phyloP scores from a whole-genome alignment of 139 green algal species.

The Chlamydomonas sp. region DNA sequence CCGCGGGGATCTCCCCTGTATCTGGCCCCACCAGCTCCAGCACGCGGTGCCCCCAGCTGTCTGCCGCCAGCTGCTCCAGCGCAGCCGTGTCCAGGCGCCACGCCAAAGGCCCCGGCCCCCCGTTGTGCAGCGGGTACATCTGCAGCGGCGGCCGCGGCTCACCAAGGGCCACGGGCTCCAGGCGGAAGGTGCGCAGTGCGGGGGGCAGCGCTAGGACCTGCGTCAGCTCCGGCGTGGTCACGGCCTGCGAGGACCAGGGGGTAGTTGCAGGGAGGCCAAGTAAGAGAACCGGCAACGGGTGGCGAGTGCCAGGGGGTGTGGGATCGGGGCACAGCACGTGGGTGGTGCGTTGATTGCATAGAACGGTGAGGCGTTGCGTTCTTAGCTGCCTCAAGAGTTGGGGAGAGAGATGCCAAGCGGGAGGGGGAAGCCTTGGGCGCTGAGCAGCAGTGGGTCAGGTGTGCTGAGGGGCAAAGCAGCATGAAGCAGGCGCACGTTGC shows the following conservation, averaged over 20 bases:
- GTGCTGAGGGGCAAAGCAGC: too few relatives aligned
- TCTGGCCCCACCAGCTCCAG: constrained; percentile 38
- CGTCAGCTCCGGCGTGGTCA: constrained; percentile 41
- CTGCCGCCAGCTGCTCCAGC: constrained; percentile 7
- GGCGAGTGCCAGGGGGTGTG: too few relatives aligned
- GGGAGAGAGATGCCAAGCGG: too few relatives aligned
- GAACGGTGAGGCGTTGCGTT: too few relatives aligned
- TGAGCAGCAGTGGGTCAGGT: too few relatives aligned
- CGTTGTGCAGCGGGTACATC: constrained; percentile 42
- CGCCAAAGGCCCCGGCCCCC: background rate
- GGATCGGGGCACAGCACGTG: too few relatives aligned
- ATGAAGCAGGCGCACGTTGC: too few relatives aligned
- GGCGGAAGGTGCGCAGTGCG: constrained; percentile 42
- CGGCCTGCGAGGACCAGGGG: background rate
- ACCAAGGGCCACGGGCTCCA: constrained; percentile 66
- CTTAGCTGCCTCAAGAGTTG: too few relatives aligned
- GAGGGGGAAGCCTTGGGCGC: too few relatives aligned
- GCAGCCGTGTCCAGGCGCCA: constrained; percentile 33
- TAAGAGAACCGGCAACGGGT: too few relatives aligned
- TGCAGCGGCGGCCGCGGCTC: constrained; percentile 66
- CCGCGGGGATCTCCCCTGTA: constrained; percentile 46
- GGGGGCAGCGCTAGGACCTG: constrained; percentile 50
- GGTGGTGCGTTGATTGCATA: too few relatives aligned
- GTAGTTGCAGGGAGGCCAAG: too few relatives aligned
- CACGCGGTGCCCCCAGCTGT: constrained; percentile 44